A percentile compares a stretch with the other conserved stretches of the same genome.
Conservation (phyloP, 2,329 filamentous ascomycete species). For the Epicoccum nigrum region DNA sequence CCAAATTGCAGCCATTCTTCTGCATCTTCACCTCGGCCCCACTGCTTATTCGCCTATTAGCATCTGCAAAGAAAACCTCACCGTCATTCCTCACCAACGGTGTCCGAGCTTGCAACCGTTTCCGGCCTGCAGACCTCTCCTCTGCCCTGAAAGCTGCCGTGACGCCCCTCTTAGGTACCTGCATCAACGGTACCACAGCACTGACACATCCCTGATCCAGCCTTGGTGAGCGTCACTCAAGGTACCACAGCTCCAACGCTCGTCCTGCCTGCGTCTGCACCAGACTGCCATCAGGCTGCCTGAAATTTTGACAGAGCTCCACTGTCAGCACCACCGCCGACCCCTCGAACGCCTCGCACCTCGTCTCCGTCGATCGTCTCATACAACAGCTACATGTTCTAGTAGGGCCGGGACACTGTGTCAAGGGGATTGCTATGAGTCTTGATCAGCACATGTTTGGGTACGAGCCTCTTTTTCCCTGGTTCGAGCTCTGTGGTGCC, state of each 20-base stretch:
- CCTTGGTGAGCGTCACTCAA: constrained; percentile 31
- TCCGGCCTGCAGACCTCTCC: constrained; percentile 26
- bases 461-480: constrained; percentile 40
- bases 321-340: constrained; percentile 26
- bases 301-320: constrained; percentile 30
- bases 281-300: constrained; percentile 23
- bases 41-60: constrained; percentile 35
- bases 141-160: constrained; percentile 29
- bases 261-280: constrained; percentile 31
- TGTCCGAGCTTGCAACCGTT: constrained; percentile 26
- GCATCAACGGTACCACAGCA: constrained; percentile 42
- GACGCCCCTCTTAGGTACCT: constrained; percentile 39
- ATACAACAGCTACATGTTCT: constrained; percentile 41
- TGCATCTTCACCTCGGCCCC: constrained; percentile 41
- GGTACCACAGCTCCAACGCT: constrained; percentile 38
- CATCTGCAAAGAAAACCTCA: constrained; percentile 33
- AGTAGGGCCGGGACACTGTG: constrained; percentile 30
- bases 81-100: constrained; percentile 30
- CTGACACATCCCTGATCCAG: constrained; percentile 32
- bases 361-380: constrained; percentile 22
- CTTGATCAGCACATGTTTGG: constrained; percentile 51
- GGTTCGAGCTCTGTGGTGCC: constrained; percentile 18
- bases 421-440: constrained; percentile 49
- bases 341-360: constrained; percentile 23
- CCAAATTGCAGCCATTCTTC: constrained; percentile 34